These are phyloP conservation scores for Pseudoturritis turrita DNA, from an alignment of 345 rosid genomes.

Conservation along the genomic window DNA sequence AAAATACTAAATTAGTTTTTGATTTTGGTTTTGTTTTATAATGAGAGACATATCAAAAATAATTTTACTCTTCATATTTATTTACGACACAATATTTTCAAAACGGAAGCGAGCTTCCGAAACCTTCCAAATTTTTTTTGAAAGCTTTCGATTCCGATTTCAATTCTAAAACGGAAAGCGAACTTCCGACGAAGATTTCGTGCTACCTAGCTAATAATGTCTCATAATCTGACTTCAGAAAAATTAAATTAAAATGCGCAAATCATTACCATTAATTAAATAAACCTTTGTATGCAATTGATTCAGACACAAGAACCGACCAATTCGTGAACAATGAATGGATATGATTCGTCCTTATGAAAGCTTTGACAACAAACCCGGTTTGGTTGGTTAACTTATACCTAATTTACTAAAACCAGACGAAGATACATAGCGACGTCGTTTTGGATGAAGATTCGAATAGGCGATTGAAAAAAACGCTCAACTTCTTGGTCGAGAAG, in stretches of 20 bases:
- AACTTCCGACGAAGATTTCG: too few relatives aligned
- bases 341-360: not conserved
- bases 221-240: not conserved
- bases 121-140: too few relatives aligned
- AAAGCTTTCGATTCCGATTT: too few relatives aligned
- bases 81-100: too few relatives aligned
- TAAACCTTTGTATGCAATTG: not conserved
- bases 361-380: not conserved
- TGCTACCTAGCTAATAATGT: too few relatives aligned
- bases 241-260: not conserved
- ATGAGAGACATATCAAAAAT: too few relatives aligned
- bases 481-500: not conserved
- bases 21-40: too few relatives aligned
- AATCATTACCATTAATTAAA: constrained; percentile 10
- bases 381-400: not conserved
- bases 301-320: constrained; percentile 29
- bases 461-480: not conserved
- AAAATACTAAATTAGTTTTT: too few relatives aligned
- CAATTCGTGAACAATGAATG: constrained; percentile 11
- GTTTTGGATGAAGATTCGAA: not conserved
- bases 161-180: too few relatives aligned
- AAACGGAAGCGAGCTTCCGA: too few relatives aligned
- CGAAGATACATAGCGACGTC: constrained; percentile 24
- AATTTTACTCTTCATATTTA: too few relatives aligned
- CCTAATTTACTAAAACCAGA: constrained; percentile 33